A percentile compares a stretch with the other conserved stretches of the same genome.
phyloP scores from a whole-genome alignment of 805 yeast species.

The Hemisphaericaspora nanyangensis region DNA sequence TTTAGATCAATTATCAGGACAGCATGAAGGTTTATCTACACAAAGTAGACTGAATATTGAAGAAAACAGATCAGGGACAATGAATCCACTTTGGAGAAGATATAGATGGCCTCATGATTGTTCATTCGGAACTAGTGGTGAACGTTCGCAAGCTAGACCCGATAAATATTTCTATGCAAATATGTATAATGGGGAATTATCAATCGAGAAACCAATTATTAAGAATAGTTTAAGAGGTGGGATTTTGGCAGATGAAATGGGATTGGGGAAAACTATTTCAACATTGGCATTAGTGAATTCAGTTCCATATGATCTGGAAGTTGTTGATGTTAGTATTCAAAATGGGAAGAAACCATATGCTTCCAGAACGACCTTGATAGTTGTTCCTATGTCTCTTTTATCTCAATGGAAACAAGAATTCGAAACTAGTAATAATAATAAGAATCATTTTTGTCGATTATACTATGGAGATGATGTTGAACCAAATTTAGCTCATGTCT shows the following conservation, averaged over 20 bases:
- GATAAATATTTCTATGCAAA: constrained; percentile 62
- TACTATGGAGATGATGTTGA: constrained; percentile 71
- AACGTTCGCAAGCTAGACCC: constrained; percentile 11
- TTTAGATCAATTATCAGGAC: constrained; percentile 29
- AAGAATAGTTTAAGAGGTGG: constrained; percentile 71
- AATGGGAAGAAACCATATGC: constrained; percentile 48
- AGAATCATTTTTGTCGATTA: constrained; percentile 46
- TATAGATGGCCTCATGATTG: constrained; percentile 60
- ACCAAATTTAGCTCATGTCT: constrained; percentile 43
- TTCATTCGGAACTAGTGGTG: neutral
- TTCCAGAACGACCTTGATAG: constrained; percentile 64
- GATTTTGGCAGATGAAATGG: constrained; percentile 94
- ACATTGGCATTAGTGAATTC: constrained; percentile 70
- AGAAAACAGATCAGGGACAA: constrained; percentile 44
- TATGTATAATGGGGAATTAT: constrained; percentile 74
- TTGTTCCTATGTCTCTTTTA: constrained; percentile 88
- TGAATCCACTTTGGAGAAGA: constrained; percentile 85
- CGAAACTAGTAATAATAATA: constrained; percentile 47
- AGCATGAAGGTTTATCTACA: constrained; percentile 18
- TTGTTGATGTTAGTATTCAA: neutral
- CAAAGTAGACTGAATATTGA: constrained; percentile 20
- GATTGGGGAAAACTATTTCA: constrained; percentile 89
- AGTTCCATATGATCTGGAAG: constrained; percentile 48
- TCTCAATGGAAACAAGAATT: constrained; percentile 90
- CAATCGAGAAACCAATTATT: constrained; percentile 62